Conservation (phyloP, 1,284 basidiomycete genomes). For the Ceratobasidium sp. region DNA sequence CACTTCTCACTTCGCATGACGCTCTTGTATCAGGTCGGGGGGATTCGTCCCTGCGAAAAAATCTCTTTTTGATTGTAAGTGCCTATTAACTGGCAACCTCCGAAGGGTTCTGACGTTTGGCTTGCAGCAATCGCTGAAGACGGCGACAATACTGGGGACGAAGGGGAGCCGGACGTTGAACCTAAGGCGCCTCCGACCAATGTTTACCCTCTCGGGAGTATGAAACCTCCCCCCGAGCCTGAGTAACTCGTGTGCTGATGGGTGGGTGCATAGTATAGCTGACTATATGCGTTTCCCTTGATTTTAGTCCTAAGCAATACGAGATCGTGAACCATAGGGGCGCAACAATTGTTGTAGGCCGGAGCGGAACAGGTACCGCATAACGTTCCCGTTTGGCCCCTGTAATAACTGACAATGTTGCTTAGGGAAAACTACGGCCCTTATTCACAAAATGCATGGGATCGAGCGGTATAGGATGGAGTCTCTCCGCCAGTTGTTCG, state of each 20-base stretch:
- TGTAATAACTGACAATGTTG: background rate
- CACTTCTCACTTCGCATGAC: background rate
- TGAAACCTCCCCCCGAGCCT: background rate
- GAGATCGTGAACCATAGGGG: slow-evolving; percentile 11
- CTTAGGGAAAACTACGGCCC: slow-evolving; percentile 29
- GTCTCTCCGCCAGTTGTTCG: slow-evolving; percentile 18
- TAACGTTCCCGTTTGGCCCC: too few species aligned
- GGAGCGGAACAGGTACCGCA: slow-evolving; percentile 31
- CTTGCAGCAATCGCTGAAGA: background rate
- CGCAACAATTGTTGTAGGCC: slow-evolving; percentile 23
- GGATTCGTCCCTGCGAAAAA: slow-evolving; percentile 1
- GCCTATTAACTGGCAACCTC: background rate
- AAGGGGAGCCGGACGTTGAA: background rate
- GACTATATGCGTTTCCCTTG: background rate
- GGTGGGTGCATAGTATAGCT: background rate
- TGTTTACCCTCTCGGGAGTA: background rate
- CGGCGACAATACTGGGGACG: background rate
- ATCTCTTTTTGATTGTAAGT: slow-evolving; percentile 13
- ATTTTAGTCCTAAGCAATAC: too few species aligned
- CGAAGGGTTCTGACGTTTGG: background rate
- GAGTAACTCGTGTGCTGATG: background rate
- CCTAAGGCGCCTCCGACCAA: background rate
- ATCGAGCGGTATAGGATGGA: background rate
- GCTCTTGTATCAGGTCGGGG: background rate
- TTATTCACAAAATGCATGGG: slow-evolving; percentile 18